phyloP scores from a whole-genome alignment of 1,139 yeast species.

The Sugiyamaella sp. region DNA sequence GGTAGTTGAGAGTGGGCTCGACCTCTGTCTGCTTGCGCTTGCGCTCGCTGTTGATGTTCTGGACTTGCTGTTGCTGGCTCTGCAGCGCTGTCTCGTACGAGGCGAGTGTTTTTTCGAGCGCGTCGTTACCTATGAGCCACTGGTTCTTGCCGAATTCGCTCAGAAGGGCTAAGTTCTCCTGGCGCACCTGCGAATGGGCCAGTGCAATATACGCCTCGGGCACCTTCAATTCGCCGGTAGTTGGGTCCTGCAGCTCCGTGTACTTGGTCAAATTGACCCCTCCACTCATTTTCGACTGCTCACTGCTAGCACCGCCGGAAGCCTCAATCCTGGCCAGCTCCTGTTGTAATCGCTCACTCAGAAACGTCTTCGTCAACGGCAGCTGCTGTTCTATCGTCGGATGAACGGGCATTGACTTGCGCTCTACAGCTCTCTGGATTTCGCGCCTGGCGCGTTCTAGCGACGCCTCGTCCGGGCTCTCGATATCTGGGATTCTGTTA shows the following conservation, averaged over 20 bases:
- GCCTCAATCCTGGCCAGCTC: constrained; percentile 35
- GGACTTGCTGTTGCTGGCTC: constrained; percentile 29
- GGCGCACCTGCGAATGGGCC: constrained; percentile 36
- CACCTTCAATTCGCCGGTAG: constrained; percentile 25
- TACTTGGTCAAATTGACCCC: constrained; percentile 41
- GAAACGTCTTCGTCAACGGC: constrained; percentile 19
- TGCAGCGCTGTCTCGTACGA: constrained; percentile 32
- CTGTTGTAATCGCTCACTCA: constrained; percentile 27
- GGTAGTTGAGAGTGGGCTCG: constrained; percentile 34
- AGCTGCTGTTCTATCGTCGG: constrained; percentile 18
- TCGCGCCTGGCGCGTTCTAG: constrained; percentile 26
- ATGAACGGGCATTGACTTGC: constrained; percentile 13
- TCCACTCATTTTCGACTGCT: constrained; percentile 30
- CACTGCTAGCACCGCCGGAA: too few species aligned
- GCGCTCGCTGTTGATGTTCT: constrained; percentile 32
- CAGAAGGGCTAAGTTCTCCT: constrained; percentile 37
- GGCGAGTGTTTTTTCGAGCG: constrained; percentile 34
- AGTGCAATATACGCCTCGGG: constrained; percentile 37
- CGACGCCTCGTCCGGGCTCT: constrained; percentile 31
- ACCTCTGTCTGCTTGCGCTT: constrained; percentile 33
- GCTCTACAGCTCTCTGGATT: constrained; percentile 24
- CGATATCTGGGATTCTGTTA: constrained; percentile 28
- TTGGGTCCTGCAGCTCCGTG: constrained; percentile 28
- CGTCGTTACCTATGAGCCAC: constrained; percentile 42
- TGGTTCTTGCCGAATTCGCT: constrained; percentile 40